These are phyloP conservation scores for Clavariopsis aquatica DNA, from an alignment of 495 filamentous ascomycete genomes.

Conservation along the genomic window DNA sequence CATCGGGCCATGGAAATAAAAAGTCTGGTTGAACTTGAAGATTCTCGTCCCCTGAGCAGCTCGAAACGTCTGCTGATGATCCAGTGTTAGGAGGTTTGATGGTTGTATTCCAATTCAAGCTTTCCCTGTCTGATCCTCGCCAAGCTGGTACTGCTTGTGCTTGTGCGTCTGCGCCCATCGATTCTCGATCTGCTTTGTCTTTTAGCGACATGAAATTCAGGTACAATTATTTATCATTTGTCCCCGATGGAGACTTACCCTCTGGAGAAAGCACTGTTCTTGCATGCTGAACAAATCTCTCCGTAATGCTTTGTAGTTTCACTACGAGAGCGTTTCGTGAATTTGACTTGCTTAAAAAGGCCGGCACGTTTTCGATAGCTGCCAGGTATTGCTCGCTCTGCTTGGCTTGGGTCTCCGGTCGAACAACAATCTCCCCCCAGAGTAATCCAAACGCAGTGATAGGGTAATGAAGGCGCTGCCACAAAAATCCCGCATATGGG, in stretches of 20 bases:
- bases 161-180: neutral
- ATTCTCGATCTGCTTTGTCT: neutral
- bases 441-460: neutral
- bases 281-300: slow-evolving; percentile 1
- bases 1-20: neutral
- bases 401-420: neutral
- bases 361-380: neutral
- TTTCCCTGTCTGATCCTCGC: neutral
- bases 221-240: neutral
- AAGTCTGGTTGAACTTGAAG: neutral
- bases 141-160: too few species aligned
- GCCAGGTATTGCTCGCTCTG: neutral
- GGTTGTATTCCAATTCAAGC: neutral
- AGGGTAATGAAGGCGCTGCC: neutral
- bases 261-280: neutral
- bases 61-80: neutral
- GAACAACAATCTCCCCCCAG: neutral
- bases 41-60: neutral
- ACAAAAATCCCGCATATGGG: neutral
- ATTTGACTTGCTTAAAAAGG: neutral
- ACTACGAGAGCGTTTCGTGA: neutral
- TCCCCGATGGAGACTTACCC: neutral
- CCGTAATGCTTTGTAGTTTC: slow-evolving; percentile 4
- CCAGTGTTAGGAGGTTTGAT: neutral
- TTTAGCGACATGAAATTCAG: neutral